A percentile compares a stretch with the other conserved stretches of the same genome.
phyloP scores from a whole-genome alignment of 768 basidiomycete genomes.

The Chlorophyllum brunneum region DNA sequence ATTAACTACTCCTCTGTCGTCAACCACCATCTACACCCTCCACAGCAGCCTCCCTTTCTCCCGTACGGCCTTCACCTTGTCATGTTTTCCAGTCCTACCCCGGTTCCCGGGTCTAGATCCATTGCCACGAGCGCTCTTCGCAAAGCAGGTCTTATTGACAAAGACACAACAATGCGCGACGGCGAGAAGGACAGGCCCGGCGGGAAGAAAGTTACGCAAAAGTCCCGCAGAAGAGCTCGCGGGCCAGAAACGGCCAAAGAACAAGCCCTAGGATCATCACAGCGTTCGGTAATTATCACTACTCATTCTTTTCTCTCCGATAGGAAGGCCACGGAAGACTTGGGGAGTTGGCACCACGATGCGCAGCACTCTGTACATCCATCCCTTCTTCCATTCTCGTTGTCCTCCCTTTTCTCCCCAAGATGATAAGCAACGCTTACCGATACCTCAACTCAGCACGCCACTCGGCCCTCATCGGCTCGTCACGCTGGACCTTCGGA shows the following conservation, averaged over 20 bases:
- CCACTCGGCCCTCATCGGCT: conserved; percentile 26
- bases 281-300: conserved; percentile 68
- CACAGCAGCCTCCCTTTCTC: background rate
- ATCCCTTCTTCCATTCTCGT: conserved; percentile 29
- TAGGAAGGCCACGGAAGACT: conserved; percentile 23
- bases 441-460: conserved; percentile 31
- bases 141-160: conserved; percentile 72
- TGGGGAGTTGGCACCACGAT: conserved; percentile 15
- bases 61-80: background rate
- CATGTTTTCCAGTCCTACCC: conserved; percentile 62
- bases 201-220: conserved; percentile 66
- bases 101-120: conserved; percentile 52
- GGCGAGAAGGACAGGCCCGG: conserved; percentile 57
- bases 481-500: conserved; percentile 43
- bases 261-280: conserved; percentile 36
- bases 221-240: conserved; percentile 59
- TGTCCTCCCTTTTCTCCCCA: conserved; percentile 34
- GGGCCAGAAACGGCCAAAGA: conserved; percentile 58
- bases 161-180: conserved; percentile 74
- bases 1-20: conserved; percentile 10
- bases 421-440: conserved; percentile 33
- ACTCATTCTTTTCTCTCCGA: conserved; percentile 27
- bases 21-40: conserved; percentile 12
- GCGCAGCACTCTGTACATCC: conserved; percentile 1
- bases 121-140: conserved; percentile 62